Base-by-base conservation (phyloP, 2,329 filamentous ascomycete genomes). In the Microdochium trichocladiopsis region DNA sequence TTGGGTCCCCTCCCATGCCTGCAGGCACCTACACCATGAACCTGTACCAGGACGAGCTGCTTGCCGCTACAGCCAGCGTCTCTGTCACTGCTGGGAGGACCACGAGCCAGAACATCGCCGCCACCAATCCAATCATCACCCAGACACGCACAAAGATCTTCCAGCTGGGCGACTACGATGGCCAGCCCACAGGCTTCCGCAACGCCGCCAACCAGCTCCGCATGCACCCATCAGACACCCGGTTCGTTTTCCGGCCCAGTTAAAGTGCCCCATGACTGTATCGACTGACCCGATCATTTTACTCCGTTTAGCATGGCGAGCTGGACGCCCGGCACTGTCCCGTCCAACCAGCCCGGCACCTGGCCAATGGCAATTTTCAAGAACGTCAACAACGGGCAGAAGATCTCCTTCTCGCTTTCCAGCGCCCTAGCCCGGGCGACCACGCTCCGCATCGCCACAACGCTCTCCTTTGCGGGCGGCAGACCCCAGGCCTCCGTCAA, bases 291-390 rank as follows among this genome's bases (percentile, higher is more conserved):
- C 28, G 14, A 31, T 41, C n/a, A 5, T 18, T 41, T 16, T 41
- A 6, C n/a, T 18, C 11, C 28, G 8, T 69, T 67, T 37, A 78
- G 84, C 60, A 87, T 87, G 83, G 66, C 71, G 24, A 71, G 69
- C 52, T 87, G 84, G 84, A 75, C 72, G 0, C 74, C 81, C 1
- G 59, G 75, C 12, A 86, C 82, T 1, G 86, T 83, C 47, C 47
- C 47, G 23, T 21, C 25, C 18, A 28, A 14, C 18, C 18, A 21
- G 5, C 61, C 75, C 1, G 67, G 68, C 3, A 73, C 76, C 53
- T 84, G 87, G 61, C 83, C 84, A 45, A 87, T 87, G 84, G 83
- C 83, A 0, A 64, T 86, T 24, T 84, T 84, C 68, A 81, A 84
- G 63, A 65, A 64, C 23, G 76, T 79, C 52, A 86, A 86, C 66